Percentiles rank a stretch among this genome's conserved stretches.
These are phyloP conservation scores for Ophiostoma ips DNA, from an alignment of 2,329 filamentous ascomycete genomes.

Conservation along the genomic window DNA sequence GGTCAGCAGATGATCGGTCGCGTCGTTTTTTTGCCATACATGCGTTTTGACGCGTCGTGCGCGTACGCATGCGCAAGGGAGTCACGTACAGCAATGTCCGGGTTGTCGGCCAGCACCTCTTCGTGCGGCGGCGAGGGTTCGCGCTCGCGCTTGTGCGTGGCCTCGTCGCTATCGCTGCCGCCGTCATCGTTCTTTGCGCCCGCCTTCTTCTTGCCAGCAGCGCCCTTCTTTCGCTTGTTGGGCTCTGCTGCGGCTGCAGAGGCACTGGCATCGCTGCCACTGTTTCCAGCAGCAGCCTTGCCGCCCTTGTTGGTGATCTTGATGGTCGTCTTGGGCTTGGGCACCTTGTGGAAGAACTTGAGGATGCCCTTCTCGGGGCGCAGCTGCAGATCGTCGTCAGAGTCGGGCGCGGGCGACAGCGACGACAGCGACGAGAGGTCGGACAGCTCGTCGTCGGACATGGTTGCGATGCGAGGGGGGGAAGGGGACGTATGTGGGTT, in stretches of 20 bases:
- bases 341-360: slow-evolving; percentile 52
- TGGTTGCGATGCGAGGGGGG: slow-evolving; percentile 27
- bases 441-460: slow-evolving; percentile 49
- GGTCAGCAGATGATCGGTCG: slow-evolving; percentile 19
- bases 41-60: too few species aligned
- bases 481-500: too few species aligned
- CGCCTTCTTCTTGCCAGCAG: background rate
- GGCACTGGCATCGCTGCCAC: background rate
- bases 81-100: slow-evolving; percentile 69
- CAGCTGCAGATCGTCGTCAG: slow-evolving; percentile 41
- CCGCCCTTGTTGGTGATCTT: slow-evolving; percentile 9
- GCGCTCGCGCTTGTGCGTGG: slow-evolving; percentile 58
- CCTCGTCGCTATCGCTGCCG: slow-evolving; percentile 40
- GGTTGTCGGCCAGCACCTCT: slow-evolving; percentile 77
- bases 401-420: slow-evolving; percentile 35
- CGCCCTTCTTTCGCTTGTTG: slow-evolving; percentile 3
- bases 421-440: slow-evolving; percentile 30
- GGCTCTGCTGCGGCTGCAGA: slow-evolving; percentile 23
- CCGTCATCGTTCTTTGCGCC: background rate
- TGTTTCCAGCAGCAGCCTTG: slow-evolving; percentile 9
- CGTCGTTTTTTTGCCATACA: too few species aligned
- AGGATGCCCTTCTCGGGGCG: slow-evolving; percentile 44
- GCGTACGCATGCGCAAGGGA: too few species aligned
- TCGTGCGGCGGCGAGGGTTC: slow-evolving; percentile 79
- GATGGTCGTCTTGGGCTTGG: slow-evolving; percentile 24